Evolutionary conservation across 805 yeast genomes (phyloP), one percentile per base, ranked within the genome.

Genomic region (Sungouiozyma intestinalis): DNA sequence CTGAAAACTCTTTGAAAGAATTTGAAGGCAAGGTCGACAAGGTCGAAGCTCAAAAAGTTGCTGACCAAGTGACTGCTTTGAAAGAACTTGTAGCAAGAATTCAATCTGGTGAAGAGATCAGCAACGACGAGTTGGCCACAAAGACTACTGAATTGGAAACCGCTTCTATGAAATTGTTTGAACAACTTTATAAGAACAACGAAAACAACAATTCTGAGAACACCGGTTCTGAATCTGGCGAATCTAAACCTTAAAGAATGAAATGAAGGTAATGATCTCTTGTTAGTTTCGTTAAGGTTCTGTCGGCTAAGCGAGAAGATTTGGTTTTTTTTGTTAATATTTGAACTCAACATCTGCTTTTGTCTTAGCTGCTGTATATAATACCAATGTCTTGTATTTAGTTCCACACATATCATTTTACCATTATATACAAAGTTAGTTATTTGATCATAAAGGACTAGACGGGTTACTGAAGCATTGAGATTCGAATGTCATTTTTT

Each of bases 1-100:
- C 95, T 40, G 96, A 87, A 64, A 73, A 74, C 64, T 90, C 95
- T 8, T 68, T 92, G 48, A 69, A 69, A 50, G 94, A 85, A 66
- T 82, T 81, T 57, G 71, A 67, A 46, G 86, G 80, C 53, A 73
- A 69, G 57, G 63, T 74, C 40, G 77, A 71, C 58, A 67, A 67
- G 50, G 64, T 68, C 39, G 71, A 74, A 57, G 67, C 66, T 42
- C 69, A 60, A 38, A 65, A 63, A 55, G 69, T 76, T 36, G 66
- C 66, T 58, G 76, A 71, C 56, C 70, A 69, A 56, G 70, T 77
- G 54, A 59, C 71, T 43, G 68, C 75, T 46, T 68, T 78, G 60
- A 79, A 82, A 71, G 81, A 77, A 63, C 61, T 77, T 27, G 75
- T 79, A 44, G 78, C 78, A 53, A 75, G 77, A 68, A 81, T 77